Conservation (phyloP, 208 protist species). For the Wallacemonas sp. region DNA sequence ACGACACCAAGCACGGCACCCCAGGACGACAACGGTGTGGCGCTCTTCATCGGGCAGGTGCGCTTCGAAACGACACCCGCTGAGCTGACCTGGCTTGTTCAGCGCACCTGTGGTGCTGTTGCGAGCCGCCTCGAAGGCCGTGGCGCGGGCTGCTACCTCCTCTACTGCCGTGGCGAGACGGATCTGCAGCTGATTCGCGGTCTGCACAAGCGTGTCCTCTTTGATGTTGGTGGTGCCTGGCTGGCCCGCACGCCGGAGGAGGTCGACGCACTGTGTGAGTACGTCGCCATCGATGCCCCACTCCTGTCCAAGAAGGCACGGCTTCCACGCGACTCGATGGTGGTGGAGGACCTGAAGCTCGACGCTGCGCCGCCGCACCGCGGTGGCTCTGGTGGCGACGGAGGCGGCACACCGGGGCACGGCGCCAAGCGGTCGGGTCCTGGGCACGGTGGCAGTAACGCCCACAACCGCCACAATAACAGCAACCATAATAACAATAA, state of each 20-base stretch:
- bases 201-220: conserved; percentile 82
- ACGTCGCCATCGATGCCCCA: conserved; percentile 67
- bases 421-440: neutral
- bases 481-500: conserved; percentile 11
- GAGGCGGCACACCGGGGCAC: conserved; percentile 15
- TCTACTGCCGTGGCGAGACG: conserved; percentile 63
- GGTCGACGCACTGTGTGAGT: conserved; percentile 74
- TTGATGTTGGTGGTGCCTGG: conserved; percentile 84
- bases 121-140: conserved; percentile 65
- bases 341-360: conserved; percentile 79
- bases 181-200: conserved; percentile 66
- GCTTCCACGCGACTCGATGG: conserved; percentile 77
- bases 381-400: conserved; percentile 66
- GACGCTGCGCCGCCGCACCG: conserved; percentile 20
- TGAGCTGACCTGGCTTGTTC: conserved; percentile 80
- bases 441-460: conserved; percentile 18
- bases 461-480: neutral
- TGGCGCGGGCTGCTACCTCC: conserved; percentile 74
- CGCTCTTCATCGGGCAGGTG: conserved; percentile 85
- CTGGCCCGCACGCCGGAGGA: conserved; percentile 69
- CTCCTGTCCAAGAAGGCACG: conserved; percentile 59
- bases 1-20: neutral
- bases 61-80: conserved; percentile 79
- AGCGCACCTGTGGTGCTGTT: conserved; percentile 60
- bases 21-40: conserved; percentile 17